These are phyloP conservation scores for Globisporangium apiculatum DNA, from an alignment of 352 stramenopile genomes.

Conservation along the genomic window DNA sequence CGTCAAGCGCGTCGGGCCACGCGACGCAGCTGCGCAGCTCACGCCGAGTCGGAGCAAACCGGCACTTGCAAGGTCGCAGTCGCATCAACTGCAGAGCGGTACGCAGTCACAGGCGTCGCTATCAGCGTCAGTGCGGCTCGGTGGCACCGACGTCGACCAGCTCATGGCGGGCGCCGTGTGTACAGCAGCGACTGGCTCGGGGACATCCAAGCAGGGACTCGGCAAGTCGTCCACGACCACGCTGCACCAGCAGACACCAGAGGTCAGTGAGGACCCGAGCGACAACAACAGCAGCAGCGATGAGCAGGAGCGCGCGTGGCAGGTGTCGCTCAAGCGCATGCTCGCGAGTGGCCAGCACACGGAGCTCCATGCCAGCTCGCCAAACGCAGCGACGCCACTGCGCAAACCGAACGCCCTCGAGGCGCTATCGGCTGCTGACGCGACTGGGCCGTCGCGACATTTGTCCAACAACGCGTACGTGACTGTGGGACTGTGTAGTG, in stretches of 20 bases:
- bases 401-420: too few relatives aligned
- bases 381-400: background rate
- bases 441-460: too few relatives aligned
- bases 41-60: slow-evolving; percentile 14
- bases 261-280: background rate
- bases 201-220: too few relatives aligned
- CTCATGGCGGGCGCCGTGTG: too few relatives aligned
- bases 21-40: slow-evolving; percentile 15
- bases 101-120: background rate
- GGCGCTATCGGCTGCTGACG: background rate
- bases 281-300: background rate
- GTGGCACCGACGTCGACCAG: background rate
- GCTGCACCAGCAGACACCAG: background rate
- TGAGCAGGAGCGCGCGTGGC: slow-evolving; percentile 32
- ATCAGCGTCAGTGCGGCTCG: background rate
- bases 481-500: too few relatives aligned
- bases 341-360: slow-evolving; percentile 30
- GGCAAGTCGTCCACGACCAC: background rate
- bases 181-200: too few relatives aligned
- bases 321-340: slow-evolving; percentile 49
- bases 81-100: slow-evolving; percentile 11
- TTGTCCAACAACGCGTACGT: slow-evolving; percentile 7
- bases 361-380: background rate
- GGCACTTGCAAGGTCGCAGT: slow-evolving; percentile 30
- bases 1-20: slow-evolving; percentile 31